phyloP scores from a whole-genome alignment of 192 early-diverging fungal genomes.

The Umbelopsis isabellina region DNA sequence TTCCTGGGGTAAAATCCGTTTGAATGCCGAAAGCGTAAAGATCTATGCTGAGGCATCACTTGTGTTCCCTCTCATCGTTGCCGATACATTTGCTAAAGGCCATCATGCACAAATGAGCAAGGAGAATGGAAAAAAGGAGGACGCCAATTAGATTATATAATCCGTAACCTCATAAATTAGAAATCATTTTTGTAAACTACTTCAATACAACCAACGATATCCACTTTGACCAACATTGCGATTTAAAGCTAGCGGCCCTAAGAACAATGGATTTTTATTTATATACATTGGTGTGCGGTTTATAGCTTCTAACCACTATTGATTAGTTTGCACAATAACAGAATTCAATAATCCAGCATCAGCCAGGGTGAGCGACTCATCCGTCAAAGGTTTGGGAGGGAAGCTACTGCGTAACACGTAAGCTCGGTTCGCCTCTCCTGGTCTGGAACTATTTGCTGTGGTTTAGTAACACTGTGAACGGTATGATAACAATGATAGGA shows the following conservation, averaged over 20 bases:
- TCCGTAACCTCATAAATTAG: neutral
- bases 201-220: too few species aligned
- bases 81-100: conserved; percentile 89
- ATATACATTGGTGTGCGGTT: conserved; percentile 1
- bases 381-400: conserved; percentile 79
- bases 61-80: conserved; percentile 93
- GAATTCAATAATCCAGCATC: conserved; percentile 88
- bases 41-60: conserved; percentile 92
- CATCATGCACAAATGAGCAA: conserved; percentile 26
- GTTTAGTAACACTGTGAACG: neutral
- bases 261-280: conserved; percentile 2
- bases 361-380: conserved; percentile 71
- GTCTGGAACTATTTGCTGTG: conserved; percentile 48
- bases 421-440: conserved; percentile 59
- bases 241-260: too few species aligned
- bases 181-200: too few species aligned
- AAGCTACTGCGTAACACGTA: conserved; percentile 87
- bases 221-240: too few species aligned
- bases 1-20: conserved; percentile 96
- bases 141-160: neutral
- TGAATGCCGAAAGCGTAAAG: conserved; percentile 85
- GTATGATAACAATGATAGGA: neutral
- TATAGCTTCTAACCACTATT: conserved; percentile 19
- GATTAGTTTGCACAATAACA: conserved; percentile 74
- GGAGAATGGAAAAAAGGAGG: neutral